phyloP scores from a whole-genome alignment of 2,329 filamentous ascomycete species.

The Torrubiella hemipterigena region DNA sequence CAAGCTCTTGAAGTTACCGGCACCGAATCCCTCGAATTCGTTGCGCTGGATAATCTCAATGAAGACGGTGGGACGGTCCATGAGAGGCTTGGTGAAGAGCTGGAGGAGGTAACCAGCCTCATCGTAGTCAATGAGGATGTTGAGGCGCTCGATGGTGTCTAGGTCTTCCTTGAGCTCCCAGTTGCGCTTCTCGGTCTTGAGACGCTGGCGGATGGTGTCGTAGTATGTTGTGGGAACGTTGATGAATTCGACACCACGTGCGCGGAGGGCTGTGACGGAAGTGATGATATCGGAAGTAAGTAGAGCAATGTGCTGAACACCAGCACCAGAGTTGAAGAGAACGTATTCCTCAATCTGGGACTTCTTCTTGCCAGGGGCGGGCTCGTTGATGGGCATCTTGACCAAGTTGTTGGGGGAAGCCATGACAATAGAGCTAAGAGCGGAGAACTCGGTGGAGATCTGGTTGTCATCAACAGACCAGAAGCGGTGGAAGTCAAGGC shows the following conservation, averaged over 20 bases:
- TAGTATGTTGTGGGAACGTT: conserved; percentile 82
- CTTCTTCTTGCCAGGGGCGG: conserved; percentile 78
- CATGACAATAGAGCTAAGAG: conserved; percentile 85
- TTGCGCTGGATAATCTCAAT: conserved; percentile 93
- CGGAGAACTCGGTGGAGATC: conserved; percentile 86
- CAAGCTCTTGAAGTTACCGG: conserved; percentile 88
- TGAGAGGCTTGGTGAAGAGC: conserved; percentile 74
- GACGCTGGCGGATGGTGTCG: conserved; percentile 57
- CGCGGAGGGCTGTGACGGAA: conserved; percentile 65
- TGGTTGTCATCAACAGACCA: conserved; percentile 92
- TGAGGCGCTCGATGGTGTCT: conserved; percentile 61
- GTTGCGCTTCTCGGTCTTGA: conserved; percentile 48
- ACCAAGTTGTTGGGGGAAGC: conserved; percentile 71
- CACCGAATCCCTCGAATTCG: conserved; percentile 83
- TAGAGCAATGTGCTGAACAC: conserved; percentile 89
- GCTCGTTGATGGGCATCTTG: conserved; percentile 99
- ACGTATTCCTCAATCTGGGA: conserved; percentile 93
- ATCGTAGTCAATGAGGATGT: conserved; percentile 92
- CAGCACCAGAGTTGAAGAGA: conserved; percentile 77
- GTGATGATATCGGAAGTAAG: conserved; percentile 69
- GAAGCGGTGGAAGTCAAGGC: conserved; percentile 89
- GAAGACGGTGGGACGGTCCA: conserved; percentile 92
- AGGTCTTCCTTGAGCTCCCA: conserved; percentile 70
- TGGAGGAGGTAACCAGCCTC: conserved; percentile 75
- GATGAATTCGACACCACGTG: conserved; percentile 90